phyloP scores from a whole-genome alignment of 2,329 filamentous ascomycete species.

The Trichoderma gracile region DNA sequence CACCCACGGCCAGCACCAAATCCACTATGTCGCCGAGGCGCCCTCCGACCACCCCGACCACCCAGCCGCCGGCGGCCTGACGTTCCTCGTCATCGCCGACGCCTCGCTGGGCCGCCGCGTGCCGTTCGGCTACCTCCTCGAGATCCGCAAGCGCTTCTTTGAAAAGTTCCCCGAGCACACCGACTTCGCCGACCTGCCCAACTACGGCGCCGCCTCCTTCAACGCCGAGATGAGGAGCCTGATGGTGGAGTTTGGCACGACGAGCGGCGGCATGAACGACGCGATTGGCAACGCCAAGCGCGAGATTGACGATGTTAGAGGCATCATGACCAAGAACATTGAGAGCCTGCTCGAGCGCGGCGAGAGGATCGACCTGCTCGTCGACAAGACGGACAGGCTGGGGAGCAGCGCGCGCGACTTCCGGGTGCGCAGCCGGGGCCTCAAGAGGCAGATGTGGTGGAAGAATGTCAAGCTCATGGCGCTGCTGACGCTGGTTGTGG shows the following conservation, averaged over 20 bases:
- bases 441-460: constrained; percentile 98
- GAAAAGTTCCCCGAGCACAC: constrained; percentile 64
- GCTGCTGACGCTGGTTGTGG: constrained; percentile 68
- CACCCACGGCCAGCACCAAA: constrained; percentile 86
- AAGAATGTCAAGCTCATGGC: constrained; percentile 97
- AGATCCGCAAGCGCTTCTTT: constrained; percentile 87
- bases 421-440: constrained; percentile 76
- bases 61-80: constrained; percentile 74
- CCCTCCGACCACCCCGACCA: constrained; percentile 63
- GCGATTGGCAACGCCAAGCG: constrained; percentile 79
- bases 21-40: constrained; percentile 91
- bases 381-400: constrained; percentile 93
- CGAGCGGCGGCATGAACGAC: constrained; percentile 72
- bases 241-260: constrained; percentile 83
- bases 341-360: constrained; percentile 85
- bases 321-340: constrained; percentile 96
- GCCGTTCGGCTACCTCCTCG: constrained; percentile 88
- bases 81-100: constrained; percentile 87
- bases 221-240: constrained; percentile 74
- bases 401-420: constrained; percentile 90
- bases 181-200: constrained; percentile 75
- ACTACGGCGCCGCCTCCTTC: constrained; percentile 88
- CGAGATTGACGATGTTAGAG: constrained; percentile 89
- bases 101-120: constrained; percentile 80
- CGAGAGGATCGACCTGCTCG: constrained; percentile 88